Evolutionary conservation across 345 rosid genomes (phyloP).

Genomic region (Cochlearia excelsa): DNA sequence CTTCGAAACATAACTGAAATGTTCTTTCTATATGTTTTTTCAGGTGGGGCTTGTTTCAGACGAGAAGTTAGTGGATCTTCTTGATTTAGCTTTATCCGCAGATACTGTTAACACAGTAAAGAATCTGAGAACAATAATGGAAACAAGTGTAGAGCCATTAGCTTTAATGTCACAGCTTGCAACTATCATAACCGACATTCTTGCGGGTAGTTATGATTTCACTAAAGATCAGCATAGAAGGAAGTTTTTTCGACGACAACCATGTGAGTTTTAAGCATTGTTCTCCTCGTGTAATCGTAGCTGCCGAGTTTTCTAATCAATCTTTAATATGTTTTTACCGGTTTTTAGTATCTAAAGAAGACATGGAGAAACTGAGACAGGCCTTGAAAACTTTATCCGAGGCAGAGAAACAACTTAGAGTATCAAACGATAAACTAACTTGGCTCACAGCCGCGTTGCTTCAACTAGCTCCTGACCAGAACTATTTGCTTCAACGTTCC

Average conservation of each 20-base stretch:
- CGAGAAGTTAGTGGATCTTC: conserved; percentile 97
- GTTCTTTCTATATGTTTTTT: conserved; percentile 12
- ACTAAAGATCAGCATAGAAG: conserved; percentile 66
- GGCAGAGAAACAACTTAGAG: conserved; percentile 92
- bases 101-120: conserved; percentile 98
- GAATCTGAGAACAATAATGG: conserved; percentile 90
- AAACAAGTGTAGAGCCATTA: conserved; percentile 90
- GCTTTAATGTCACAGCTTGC: conserved; percentile 99
- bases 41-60: conserved; percentile 97
- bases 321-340: not conserved
- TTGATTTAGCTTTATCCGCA: conserved; percentile 97
- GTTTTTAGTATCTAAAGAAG: conserved; percentile 81
- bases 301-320: conserved; percentile 5
- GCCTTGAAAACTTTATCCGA: conserved; percentile 92
- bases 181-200: conserved; percentile 91
- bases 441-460: conserved; percentile 98
- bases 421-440: conserved; percentile 84
- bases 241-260: conserved; percentile 75
- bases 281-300: not conserved
- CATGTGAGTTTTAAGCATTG: conserved; percentile 53
- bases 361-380: conserved; percentile 94
- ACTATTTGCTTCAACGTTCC: conserved; percentile 68
- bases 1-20: not conserved
- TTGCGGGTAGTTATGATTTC: conserved; percentile 90
- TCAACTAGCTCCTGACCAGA: conserved; percentile 98